Percentiles rank a stretch among this genome's conserved stretches.
Conservation (phyloP, 139 green algal species). For the Chlamydomonas asymmetrica region DNA sequence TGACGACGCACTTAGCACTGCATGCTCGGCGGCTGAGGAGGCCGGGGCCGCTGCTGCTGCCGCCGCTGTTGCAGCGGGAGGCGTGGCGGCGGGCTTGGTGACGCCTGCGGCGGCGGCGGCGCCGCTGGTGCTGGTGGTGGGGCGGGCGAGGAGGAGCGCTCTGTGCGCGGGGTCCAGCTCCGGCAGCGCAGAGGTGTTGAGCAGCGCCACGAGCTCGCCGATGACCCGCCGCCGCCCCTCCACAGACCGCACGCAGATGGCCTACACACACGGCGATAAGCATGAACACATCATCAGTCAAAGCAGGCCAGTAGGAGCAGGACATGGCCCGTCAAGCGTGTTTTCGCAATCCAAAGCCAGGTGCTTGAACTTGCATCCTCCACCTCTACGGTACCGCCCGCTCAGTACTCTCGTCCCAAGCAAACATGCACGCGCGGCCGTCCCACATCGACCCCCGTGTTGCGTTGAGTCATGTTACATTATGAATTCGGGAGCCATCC, state of each 20-base stretch:
- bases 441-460: no score
- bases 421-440: no score
- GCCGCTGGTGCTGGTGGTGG: neutral
- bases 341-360: no score
- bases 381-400: no score
- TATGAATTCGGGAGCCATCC: no score
- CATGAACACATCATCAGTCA: neutral
- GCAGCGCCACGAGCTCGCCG: constrained; percentile 63
- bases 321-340: no score
- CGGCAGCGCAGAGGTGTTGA: constrained; percentile 33
- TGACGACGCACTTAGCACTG: no score
- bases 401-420: no score
- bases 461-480: no score
- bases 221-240: constrained; percentile 83
- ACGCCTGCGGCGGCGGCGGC: neutral
- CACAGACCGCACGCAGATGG: constrained; percentile 70
- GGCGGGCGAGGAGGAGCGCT: constrained; percentile 10
- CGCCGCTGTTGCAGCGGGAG: neutral
- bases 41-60: neutral
- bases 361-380: no score
- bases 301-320: no score
- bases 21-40: neutral
- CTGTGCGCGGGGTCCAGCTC: constrained; percentile 6
- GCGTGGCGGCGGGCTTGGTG: no score
- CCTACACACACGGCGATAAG: constrained; percentile 29